These are phyloP conservation scores for Alliaria petiolata DNA, from an alignment of 345 rosid genomes.

Conservation along the genomic window DNA sequence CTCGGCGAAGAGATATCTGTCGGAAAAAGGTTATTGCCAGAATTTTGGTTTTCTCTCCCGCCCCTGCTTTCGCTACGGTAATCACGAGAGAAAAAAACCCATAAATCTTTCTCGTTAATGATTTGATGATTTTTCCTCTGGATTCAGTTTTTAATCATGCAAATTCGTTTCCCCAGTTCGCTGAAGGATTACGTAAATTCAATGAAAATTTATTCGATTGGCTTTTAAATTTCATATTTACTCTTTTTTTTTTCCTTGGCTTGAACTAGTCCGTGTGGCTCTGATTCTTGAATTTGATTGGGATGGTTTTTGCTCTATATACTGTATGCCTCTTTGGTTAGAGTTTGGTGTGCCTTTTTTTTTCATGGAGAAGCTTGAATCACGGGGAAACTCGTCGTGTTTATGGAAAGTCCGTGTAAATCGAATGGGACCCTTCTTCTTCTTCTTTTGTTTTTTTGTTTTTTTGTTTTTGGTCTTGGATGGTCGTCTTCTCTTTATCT, in stretches of 20 bases:
- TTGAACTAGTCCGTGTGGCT: conserved; percentile 1
- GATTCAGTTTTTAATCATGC: background rate
- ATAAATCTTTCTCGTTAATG: background rate
- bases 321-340: background rate
- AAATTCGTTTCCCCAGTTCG: background rate
- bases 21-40: background rate
- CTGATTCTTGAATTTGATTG: conserved; percentile 5
- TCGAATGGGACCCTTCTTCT: conserved; percentile 16
- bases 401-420: conserved; percentile 32
- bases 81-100: background rate
- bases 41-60: background rate
- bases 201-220: background rate
- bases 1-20: background rate
- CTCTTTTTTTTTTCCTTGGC: background rate
- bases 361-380: conserved; percentile 24
- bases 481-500: conserved; percentile 20
- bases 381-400: conserved; percentile 24
- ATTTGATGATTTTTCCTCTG: background rate
- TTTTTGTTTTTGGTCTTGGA: background rate
- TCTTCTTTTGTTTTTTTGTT: background rate
- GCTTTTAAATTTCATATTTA: background rate
- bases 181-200: background rate
- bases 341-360: background rate
- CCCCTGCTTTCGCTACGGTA: conserved; percentile 11
- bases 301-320: too few relatives aligned